Conservation (phyloP, 2,329 filamentous ascomycete genomes). For the Juglanconis juglandina region DNA sequence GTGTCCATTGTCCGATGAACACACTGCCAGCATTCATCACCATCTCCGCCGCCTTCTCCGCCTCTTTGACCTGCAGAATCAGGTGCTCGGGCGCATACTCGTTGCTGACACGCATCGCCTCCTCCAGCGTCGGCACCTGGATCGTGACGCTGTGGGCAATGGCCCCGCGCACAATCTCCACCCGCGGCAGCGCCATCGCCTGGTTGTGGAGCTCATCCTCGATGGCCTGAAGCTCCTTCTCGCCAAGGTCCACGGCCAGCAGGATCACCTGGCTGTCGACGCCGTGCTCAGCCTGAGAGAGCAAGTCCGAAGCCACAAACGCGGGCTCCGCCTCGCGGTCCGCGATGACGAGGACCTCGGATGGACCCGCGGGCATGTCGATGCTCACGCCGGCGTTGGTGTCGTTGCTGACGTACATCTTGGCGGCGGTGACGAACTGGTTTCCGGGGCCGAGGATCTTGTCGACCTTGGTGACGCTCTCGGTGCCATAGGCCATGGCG, state of each 20-base stretch:
- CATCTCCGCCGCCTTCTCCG: constrained; percentile 68
- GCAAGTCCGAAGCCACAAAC: constrained; percentile 90
- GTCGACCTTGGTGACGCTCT: constrained; percentile 92
- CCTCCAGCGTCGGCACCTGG: constrained; percentile 64
- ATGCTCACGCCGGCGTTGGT: constrained; percentile 93
- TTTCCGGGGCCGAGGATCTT: constrained; percentile 98
- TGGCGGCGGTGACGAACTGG: constrained; percentile 96
- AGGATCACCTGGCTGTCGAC: constrained; percentile 93
- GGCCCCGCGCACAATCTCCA: constrained; percentile 86
- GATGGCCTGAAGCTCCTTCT: constrained; percentile 72
- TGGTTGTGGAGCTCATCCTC: constrained; percentile 89
- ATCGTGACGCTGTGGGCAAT: constrained; percentile 92
- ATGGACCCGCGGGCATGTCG: constrained; percentile 97
- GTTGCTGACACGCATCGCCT: constrained; percentile 82
- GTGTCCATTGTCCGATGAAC: constrained; percentile 94
- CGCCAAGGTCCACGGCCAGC: constrained; percentile 76
- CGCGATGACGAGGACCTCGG: constrained; percentile 93
- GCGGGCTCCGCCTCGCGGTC: constrained; percentile 85
- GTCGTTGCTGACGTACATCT: constrained; percentile 98
- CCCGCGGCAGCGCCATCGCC: constrained; percentile 79
- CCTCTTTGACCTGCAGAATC: constrained; percentile 82
- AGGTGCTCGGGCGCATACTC: constrained; percentile 94
- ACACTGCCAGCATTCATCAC: constrained; percentile 95
- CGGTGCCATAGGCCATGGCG: constrained; percentile 94
- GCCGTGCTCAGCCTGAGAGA: constrained; percentile 95